These are phyloP conservation scores for Carpinus fangiana DNA, from an alignment of 306 rosid genomes.

Conservation along the genomic window DNA sequence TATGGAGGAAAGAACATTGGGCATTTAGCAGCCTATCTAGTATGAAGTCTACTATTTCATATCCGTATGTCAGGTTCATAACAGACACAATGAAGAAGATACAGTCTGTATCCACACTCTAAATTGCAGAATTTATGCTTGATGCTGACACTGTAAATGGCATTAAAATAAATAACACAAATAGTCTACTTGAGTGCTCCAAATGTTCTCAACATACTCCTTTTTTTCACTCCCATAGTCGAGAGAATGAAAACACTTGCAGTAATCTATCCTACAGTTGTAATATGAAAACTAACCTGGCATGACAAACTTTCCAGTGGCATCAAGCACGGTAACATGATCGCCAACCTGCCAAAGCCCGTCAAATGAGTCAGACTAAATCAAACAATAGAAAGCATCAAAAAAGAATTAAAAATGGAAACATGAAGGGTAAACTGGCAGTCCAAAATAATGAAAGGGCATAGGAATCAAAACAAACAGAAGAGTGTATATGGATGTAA, in stretches of 20 bases:
- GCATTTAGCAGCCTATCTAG: not conserved
- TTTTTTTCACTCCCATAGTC: slow-evolving; percentile 1
- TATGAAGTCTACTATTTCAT: slow-evolving; percentile 10
- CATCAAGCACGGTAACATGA: slow-evolving; percentile 79
- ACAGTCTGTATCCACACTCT: not conserved
- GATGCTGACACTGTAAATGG: not conserved
- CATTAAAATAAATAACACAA: not conserved
- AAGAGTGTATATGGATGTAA: not conserved
- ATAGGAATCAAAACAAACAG: not conserved
- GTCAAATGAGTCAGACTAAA: slow-evolving; percentile 8
- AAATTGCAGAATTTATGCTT: not conserved
- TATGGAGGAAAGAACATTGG: slow-evolving; percentile 11
- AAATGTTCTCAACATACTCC: slow-evolving; percentile 4
- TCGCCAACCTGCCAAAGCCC: slow-evolving; percentile 64
- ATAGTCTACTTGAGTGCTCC: not conserved
- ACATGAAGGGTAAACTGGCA: not conserved
- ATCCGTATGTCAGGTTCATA: not conserved
- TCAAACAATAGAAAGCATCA: slow-evolving; percentile 20
- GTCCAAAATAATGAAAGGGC: not conserved
- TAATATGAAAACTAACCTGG: slow-evolving; percentile 60
- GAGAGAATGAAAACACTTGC: not conserved
- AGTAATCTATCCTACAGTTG: not conserved
- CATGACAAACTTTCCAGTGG: slow-evolving; percentile 93
- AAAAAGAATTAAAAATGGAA: not conserved
- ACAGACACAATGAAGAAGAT: not conserved